These are phyloP conservation scores for Odontarrhena argentea DNA, from an alignment of 345 rosid genomes.

Conservation along the genomic window DNA sequence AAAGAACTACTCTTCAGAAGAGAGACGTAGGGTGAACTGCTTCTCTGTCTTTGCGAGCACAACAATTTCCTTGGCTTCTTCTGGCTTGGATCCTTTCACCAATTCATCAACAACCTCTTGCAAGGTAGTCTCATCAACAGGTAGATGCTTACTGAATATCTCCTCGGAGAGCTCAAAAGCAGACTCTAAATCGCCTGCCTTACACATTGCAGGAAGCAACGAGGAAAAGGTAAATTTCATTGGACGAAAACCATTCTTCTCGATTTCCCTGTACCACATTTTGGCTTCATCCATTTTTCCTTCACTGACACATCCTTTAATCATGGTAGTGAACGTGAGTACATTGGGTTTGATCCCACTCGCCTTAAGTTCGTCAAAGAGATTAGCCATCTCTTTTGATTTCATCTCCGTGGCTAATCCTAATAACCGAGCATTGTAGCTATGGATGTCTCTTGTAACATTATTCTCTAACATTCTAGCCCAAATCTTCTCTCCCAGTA, in stretches of 20 bases:
- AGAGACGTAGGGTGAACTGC: constrained; percentile 42
- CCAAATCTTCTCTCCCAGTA: constrained; percentile 67
- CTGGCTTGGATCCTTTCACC: constrained; percentile 51
- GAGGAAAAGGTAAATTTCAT: constrained; percentile 42
- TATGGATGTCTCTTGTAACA: constrained; percentile 51
- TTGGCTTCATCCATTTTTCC: constrained; percentile 54
- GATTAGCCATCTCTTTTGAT: constrained; percentile 49
- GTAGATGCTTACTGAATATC: constrained; percentile 34
- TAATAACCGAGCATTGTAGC: constrained; percentile 57
- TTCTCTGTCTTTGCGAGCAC: constrained; percentile 46
- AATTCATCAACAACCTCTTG: constrained; percentile 57
- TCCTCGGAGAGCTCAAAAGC: constrained; percentile 55
- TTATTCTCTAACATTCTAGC: constrained; percentile 49
- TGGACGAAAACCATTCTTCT: constrained; percentile 39
- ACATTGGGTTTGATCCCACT: constrained; percentile 49
- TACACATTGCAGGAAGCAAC: constrained; percentile 51
- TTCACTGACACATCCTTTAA: constrained; percentile 52
- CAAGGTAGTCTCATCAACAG: constrained; percentile 37
- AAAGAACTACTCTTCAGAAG: constrained; percentile 32
- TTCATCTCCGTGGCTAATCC: constrained; percentile 53
- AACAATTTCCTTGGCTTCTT: constrained; percentile 59
- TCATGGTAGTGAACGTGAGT: constrained; percentile 53
- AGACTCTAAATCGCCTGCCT: constrained; percentile 55
- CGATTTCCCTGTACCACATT: constrained; percentile 50
- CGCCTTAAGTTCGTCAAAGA: constrained; percentile 48